These are phyloP conservation scores for Hypoxylon rickii DNA, from an alignment of 495 filamentous ascomycete species.

Conservation along the genomic window DNA sequence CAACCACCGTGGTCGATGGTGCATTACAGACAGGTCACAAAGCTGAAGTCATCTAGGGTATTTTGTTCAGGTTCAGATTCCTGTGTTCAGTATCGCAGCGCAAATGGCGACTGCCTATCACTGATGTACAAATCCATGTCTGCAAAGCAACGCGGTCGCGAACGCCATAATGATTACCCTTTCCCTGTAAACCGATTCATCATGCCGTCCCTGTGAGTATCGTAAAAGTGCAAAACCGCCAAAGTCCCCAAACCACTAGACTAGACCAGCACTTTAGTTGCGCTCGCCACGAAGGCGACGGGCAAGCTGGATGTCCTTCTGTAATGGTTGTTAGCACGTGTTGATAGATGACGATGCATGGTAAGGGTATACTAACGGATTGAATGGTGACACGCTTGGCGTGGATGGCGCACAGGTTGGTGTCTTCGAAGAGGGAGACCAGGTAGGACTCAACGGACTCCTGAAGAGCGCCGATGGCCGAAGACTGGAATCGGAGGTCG, in stretches of 20 bases:
- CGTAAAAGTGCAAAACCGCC: slow-evolving; percentile 29
- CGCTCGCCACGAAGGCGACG: slow-evolving; percentile 97
- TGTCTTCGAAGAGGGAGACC: slow-evolving; percentile 99
- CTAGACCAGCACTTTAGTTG: slow-evolving; percentile 48
- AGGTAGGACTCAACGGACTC: slow-evolving; percentile 99
- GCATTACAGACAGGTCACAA: slow-evolving; percentile 12
- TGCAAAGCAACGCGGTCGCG: slow-evolving; percentile 40
- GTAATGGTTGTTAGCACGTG: slow-evolving; percentile 47
- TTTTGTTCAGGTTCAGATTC: slow-evolving; percentile 24
- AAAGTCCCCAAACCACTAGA: slow-evolving; percentile 35
- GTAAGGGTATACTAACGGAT: slow-evolving; percentile 48
- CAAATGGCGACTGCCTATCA: slow-evolving; percentile 16
- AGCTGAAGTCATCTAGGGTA: neutral
- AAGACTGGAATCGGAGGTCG: slow-evolving; percentile 99
- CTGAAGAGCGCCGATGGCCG: slow-evolving; percentile 99
- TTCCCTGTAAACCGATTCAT: slow-evolving; percentile 41
- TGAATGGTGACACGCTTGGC: slow-evolving; percentile 99
- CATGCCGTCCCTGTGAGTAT: slow-evolving; percentile 42
- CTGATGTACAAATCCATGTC: slow-evolving; percentile 42
- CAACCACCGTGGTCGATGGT: too few relatives aligned
- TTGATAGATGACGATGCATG: neutral
- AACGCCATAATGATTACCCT: slow-evolving; percentile 49
- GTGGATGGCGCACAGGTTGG: slow-evolving; percentile 99
- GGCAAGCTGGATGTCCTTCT: slow-evolving; percentile 96
- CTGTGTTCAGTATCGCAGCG: slow-evolving; percentile 31